Percentiles rank a stretch among this genome's conserved stretches.
phyloP scores from a whole-genome alignment of 2,329 filamentous ascomycete genomes.

The Neopestalotiopsis sp. region DNA sequence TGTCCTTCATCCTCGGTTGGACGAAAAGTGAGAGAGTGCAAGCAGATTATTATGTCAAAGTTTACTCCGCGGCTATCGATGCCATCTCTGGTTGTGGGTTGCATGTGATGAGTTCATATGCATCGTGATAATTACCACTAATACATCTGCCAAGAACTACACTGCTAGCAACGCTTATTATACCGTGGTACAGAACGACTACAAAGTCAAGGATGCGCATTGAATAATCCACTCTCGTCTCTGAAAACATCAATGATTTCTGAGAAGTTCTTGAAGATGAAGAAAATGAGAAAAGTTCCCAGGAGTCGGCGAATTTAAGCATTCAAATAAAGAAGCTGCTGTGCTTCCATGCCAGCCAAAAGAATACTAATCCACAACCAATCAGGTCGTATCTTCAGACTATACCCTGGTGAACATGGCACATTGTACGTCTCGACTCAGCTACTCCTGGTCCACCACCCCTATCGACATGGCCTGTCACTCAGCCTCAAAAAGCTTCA shows the following conservation, averaged over 20 bases:
- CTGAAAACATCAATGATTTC: too few relatives aligned
- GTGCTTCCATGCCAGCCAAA: not conserved
- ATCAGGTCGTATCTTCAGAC: not conserved
- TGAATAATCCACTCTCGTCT: too few relatives aligned
- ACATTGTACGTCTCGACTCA: conserved; percentile 10
- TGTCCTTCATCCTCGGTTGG: not conserved
- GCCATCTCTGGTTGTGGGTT: too few relatives aligned
- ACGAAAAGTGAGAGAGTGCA: not conserved
- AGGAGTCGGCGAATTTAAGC: too few relatives aligned
- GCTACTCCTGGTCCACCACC: not conserved
- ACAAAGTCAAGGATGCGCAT: too few relatives aligned
- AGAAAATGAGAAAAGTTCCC: too few relatives aligned
- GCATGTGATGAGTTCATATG: too few relatives aligned
- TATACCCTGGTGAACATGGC: conserved; percentile 12
- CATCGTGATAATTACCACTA: too few relatives aligned
- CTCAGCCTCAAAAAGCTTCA: conserved; percentile 15
- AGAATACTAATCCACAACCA: not conserved
- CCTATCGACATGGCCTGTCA: not conserved
- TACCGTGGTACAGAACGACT: too few relatives aligned
- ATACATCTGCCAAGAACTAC: too few relatives aligned
- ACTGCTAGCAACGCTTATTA: too few relatives aligned
- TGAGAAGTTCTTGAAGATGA: too few relatives aligned
- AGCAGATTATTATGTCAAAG: not conserved
- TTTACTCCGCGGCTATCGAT: not conserved
- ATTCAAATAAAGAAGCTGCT: not conserved